Evolutionary conservation across 305 asterid species (phyloP), one percentile per base, ranked within the genome.

Genomic region (Lippia alba): DNA sequence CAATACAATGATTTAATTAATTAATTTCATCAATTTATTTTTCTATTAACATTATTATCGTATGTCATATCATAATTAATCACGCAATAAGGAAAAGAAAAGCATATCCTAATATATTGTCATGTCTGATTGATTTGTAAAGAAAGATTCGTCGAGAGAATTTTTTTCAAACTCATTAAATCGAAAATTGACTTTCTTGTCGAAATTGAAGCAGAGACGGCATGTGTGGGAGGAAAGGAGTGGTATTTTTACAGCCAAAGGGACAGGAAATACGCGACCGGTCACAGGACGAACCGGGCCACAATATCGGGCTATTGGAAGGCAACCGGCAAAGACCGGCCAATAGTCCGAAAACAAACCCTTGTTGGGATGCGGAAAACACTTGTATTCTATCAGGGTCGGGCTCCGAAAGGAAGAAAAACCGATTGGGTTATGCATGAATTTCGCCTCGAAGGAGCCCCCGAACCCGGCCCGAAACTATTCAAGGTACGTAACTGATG

Each of bases 271-370:
- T 93, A 93, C 16, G 94, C 98, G 32, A 91, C 97, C 5, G 98
- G 98, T 54, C 72, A 80, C 4, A 76, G 98, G 69, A 91, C 96
- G 3, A 93, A 93, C 48, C 85, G 97, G 62, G 96, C 98, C 30
- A 93, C 98, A 0, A 19, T 77, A 11, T 85, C 97, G 0, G 98
- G 98, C 34, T 93, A 93, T 17, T 93, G 98, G 98, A 93, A 93
- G 69, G 98, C 98, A 12, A 93, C 98, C 4, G 98, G 98, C 39
- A 93, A 93, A 70, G 98, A 93, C 59, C 87, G 96, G 57, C 40
- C 84, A 11, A 51, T 91, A 5, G 5, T 58, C 40, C 83, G 84
- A 4, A 89, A 83, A 56, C 89, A 83, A n/a, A 74, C 67, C 67
- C 82, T 82, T 0, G 85, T 89, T 0, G 96, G 96, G 17, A 89